phyloP scores from a whole-genome alignment of 331 rosid genomes.

The Malus hybrid region DNA sequence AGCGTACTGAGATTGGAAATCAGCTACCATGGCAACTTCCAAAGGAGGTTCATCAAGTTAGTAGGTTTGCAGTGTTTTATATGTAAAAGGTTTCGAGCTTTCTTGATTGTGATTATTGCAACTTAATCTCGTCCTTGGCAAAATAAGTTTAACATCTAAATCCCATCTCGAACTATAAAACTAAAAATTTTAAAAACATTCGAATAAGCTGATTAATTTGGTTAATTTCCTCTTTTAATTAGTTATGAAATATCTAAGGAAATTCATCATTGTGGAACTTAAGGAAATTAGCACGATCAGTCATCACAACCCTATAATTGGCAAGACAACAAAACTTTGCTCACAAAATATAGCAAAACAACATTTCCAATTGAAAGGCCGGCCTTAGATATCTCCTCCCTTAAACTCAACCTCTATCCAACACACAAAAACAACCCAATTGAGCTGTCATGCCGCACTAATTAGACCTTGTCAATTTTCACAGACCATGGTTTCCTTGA shows the following conservation, averaged over 20 bases:
- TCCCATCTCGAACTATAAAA: not conserved
- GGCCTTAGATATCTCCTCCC: constrained; percentile 39
- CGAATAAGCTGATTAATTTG: not conserved
- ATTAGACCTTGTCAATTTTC: constrained; percentile 5
- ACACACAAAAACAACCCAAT: constrained; percentile 17
- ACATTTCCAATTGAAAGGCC: constrained; percentile 27
- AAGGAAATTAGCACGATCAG: not conserved
- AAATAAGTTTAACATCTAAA: not conserved
- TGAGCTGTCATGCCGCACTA: constrained; percentile 9
- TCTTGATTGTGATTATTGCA: no score
- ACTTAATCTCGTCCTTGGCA: no score
- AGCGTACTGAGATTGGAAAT: no score
- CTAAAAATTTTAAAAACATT: not conserved
- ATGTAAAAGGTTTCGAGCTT: no score
- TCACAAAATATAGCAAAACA: constrained; percentile 9
- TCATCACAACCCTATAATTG: constrained; percentile 1
- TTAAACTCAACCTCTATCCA: constrained; percentile 22
- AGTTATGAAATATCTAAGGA: not conserved
- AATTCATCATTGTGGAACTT: not conserved
- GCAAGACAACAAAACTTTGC: not conserved
- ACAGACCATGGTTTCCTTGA: constrained; percentile 2
- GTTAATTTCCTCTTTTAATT: not conserved
- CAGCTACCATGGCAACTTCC: no score
- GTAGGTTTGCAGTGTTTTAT: no score
- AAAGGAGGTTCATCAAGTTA: no score